Evolutionary conservation across 441 rosid genomes (phyloP), one percentile per base, ranked within the genome.

Genomic region (Hypseocharis bilobata): DNA sequence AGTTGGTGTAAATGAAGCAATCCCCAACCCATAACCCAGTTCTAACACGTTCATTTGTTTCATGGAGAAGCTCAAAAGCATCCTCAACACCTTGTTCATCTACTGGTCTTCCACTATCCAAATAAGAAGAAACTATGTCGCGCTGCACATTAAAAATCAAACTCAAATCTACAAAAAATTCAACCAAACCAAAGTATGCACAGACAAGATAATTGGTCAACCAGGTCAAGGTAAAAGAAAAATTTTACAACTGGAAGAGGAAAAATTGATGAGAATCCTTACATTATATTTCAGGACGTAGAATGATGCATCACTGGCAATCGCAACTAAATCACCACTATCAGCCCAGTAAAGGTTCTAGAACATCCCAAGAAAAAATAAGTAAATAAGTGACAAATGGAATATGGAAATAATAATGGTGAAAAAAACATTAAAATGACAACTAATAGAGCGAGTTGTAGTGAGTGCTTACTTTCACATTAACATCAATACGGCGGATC

Each of bases 11-110:
- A 72, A 94, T 94, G 72, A 94, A 94, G 80, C 99, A 94, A 77
- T 94, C 99, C 64, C 99, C 99, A 76, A 94, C 98, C 99, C 99
- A 94, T 56, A 94, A 71, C 56, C 98, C 98, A 67, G 96, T 91
- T 76, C 98, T 84, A 59, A 85, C 96, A 68, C 99, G 96, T 72
- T 94, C 99, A 85, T 84, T 91, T 77, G 86, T 84, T 82, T 94
- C 98, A 78, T 89, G 91, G 60, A 94, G 98, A 79, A 88, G 96
- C 82, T 91, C 99, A 83, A 94, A 94, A 22, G 98, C 96, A 78
- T 94, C 97, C 72, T 91, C 99, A 71, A 91, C 91, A 65, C 99
- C 99, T 81, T 94, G 87, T 65, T 94, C 99, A 71, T 91, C 98
- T 45, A 84, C 86, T 62, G 86, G 82, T 79, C 80, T 87, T 74